Percentiles rank a stretch among this genome's conserved stretches.
Conservation (phyloP, 2,329 filamentous ascomycete genomes). For the Ceratocystis destructans region DNA sequence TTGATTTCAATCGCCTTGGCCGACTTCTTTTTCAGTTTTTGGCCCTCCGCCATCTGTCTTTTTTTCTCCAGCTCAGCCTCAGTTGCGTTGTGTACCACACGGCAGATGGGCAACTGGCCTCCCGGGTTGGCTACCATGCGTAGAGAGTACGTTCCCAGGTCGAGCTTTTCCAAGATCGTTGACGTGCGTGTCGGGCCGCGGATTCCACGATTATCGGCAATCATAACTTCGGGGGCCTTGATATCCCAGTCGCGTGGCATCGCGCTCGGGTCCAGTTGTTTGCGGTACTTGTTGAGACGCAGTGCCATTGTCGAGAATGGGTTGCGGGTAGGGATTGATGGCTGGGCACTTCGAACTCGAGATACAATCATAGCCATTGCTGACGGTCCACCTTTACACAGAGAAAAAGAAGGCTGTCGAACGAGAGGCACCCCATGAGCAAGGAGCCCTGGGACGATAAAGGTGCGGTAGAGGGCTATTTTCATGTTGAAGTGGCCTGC, state of each 20-base stretch:
- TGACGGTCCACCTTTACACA: background rate
- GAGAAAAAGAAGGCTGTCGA: conserved; percentile 24
- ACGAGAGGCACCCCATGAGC: conserved; percentile 35
- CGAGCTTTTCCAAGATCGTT: conserved; percentile 31
- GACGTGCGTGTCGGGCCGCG: conserved; percentile 29
- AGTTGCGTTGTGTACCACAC: conserved; percentile 47
- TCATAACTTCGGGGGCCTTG: conserved; percentile 30
- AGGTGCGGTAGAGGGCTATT: conserved; percentile 19
- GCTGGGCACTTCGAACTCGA: background rate
- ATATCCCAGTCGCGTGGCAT: conserved; percentile 35
- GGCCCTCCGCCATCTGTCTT: conserved; percentile 33
- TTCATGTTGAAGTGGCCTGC: conserved; percentile 27
- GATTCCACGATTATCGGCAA: conserved; percentile 29
- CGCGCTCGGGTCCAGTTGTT: background rate
- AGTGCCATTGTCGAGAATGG: conserved; percentile 6
- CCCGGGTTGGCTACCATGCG: conserved; percentile 31
- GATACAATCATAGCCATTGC: conserved; percentile 21
- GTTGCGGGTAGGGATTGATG: background rate
- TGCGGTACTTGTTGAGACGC: conserved; percentile 15
- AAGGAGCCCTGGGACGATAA: conserved; percentile 25
- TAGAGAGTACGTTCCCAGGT: conserved; percentile 28
- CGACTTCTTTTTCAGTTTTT: conserved; percentile 29
- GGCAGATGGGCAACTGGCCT: conserved; percentile 43
- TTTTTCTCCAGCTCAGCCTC: conserved; percentile 33
- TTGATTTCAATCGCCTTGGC: conserved; percentile 78